Base-by-base conservation (phyloP, 495 filamentous ascomycete genomes). In the Xylaria flabelliformis region DNA sequence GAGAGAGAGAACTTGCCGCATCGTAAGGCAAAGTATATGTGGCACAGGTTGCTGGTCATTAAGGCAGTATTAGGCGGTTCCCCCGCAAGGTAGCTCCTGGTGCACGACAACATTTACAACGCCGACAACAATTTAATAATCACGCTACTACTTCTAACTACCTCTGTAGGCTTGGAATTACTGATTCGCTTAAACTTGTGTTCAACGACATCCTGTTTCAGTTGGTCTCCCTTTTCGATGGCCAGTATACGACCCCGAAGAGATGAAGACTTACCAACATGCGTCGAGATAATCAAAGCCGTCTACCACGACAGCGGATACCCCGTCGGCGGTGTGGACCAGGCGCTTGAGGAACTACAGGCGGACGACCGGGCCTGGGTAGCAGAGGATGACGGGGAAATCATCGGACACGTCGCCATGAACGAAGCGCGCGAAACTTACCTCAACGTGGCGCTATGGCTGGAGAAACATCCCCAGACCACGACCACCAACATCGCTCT, bases 341-440 rank as follows among this genome's bases (percentile, higher is more conserved):
- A 70, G 42, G 64, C 74, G 21, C 29, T 64, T 17, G 6, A 44
- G 17, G 69, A 41, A 44, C 62, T 74, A 81, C 94, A 92, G 83
- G 92, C 90, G 80, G 90, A 88, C 78, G 87, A 92, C 79, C 91
- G 93, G 77, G 93, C 97, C 84, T 98, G 95, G 96, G 94, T 98
- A 77, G 90, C 92, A 55, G 95, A 96, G 24, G 85, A 97, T 17
- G 93, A 91, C 73, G 94, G 97, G 82, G 78, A 85, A 26, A 85
- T 88, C 67, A 86, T 63, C 26, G 74, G 74, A 3, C 71, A 75
- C 17, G 62, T 75, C 46, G 62, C 71, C n/a, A 51, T 75, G 32
- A 34, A 68, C 2, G 29, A 56, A 64, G 62, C 67, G 26, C 5
- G 6, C 50, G 15, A 64, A 8, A 42, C 26, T 12, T 65, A 65